These are phyloP conservation scores for Apiospora malaysiana DNA, from an alignment of 2,329 filamentous ascomycete genomes.

Conservation along the genomic window DNA sequence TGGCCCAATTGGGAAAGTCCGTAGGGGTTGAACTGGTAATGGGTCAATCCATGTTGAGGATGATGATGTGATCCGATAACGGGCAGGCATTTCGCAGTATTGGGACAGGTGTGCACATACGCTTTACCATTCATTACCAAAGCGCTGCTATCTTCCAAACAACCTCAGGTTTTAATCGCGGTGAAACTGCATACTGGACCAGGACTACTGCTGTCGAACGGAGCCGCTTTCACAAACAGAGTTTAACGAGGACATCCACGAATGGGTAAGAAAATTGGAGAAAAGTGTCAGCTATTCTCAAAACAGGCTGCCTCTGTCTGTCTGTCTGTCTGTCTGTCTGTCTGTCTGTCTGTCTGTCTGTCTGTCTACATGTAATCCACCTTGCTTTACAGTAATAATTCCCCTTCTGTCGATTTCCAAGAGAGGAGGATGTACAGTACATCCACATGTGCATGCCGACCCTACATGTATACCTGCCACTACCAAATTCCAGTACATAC, in stretches of 20 bases:
- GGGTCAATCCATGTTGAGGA: background rate
- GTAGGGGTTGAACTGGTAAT: background rate
- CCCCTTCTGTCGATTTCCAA: background rate
- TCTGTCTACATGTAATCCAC: too few species aligned
- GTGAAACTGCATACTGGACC: constrained; percentile 8
- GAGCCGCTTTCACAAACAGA: background rate
- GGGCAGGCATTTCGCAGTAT: constrained; percentile 11
- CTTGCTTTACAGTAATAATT: background rate
- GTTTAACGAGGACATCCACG: background rate
- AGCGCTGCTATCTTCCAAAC: background rate
- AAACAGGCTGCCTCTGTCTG: background rate
- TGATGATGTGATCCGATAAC: constrained; percentile 13
- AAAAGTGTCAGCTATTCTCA: constrained; percentile 16
- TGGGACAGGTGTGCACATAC: background rate
- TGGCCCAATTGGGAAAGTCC: constrained; percentile 1
- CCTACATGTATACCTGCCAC: background rate
- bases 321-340: too few species aligned
- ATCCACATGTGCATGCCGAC: background rate
- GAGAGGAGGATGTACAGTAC: background rate
- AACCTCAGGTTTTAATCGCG: background rate
- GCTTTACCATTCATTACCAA: background rate
- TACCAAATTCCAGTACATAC: background rate
- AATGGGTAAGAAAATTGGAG: background rate
- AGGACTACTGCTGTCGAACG: background rate
- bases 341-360: too few species aligned